Conservation (phyloP, 2,329 filamentous ascomycete genomes). For the Colletotrichum tropicicola region DNA sequence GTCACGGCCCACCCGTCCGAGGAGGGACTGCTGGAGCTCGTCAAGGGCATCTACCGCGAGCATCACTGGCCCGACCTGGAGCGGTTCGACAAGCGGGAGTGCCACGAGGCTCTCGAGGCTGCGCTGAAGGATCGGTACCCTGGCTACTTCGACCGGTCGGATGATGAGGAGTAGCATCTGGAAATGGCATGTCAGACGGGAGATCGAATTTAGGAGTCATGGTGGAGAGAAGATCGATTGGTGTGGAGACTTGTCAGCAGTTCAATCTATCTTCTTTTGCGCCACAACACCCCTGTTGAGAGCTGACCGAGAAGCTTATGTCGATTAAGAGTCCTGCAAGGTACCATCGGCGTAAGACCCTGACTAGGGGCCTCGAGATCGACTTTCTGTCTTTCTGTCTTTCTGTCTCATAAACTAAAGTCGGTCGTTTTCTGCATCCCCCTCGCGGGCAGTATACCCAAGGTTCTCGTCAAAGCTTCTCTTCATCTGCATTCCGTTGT, state of each 20-base stretch:
- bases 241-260: background rate
- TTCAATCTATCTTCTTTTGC: background rate
- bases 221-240: background rate
- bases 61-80: constrained; percentile 42
- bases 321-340: background rate
- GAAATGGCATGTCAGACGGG: background rate
- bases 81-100: constrained; percentile 39
- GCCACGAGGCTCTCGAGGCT: background rate
- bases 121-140: background rate
- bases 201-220: background rate
- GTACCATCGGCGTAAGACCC: no score
- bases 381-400: no score
- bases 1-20: background rate
- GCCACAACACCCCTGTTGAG: background rate
- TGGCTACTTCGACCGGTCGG: background rate
- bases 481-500: no score
- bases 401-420: no score
- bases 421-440: no score
- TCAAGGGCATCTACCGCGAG: constrained; percentile 39
- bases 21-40: background rate
- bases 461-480: no score
- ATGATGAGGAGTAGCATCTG: background rate
- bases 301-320: background rate
- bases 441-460: no score
- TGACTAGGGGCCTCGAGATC: no score